Percentiles rank a stretch among this genome's conserved stretches.
phyloP scores from a whole-genome alignment of 768 basidiomycete species.

The Agaricus subrufescens region DNA sequence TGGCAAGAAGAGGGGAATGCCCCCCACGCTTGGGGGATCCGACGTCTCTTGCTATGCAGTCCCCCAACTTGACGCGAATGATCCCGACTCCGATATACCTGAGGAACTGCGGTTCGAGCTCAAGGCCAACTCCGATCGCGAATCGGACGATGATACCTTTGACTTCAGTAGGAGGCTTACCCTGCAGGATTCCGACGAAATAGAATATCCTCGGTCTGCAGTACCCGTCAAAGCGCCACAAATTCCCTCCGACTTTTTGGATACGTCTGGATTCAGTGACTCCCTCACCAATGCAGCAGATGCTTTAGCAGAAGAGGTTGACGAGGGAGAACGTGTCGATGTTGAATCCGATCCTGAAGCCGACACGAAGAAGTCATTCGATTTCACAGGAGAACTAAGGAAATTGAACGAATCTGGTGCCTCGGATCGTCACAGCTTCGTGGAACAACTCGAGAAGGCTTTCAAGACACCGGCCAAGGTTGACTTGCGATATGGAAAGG shows the following conservation, averaged over 20 bases:
- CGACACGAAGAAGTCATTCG: constrained; percentile 76
- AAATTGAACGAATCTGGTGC: constrained; percentile 66
- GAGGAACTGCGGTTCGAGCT: constrained; percentile 69
- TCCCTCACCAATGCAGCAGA: constrained; percentile 24
- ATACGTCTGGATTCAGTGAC: constrained; percentile 22
- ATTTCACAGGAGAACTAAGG: constrained; percentile 77
- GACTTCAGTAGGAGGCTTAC: constrained; percentile 14
- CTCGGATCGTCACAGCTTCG: constrained; percentile 69
- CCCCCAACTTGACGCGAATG: constrained; percentile 45
- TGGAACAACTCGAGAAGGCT: constrained; percentile 77
- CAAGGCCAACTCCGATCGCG: constrained; percentile 19
- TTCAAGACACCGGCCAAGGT: constrained; percentile 75
- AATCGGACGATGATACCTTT: constrained; percentile 12
- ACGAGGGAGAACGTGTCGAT: constrained; percentile 26
- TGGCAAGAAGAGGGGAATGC: constrained; percentile 49
- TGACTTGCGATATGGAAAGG: constrained; percentile 48
- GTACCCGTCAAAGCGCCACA: constrained; percentile 27
- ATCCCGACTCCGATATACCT: constrained; percentile 79
- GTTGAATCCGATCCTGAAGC: constrained; percentile 42
- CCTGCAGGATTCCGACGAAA: background rate
- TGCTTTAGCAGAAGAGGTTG: constrained; percentile 21
- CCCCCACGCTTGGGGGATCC: constrained; percentile 65
- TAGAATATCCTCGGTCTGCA: constrained; percentile 3
- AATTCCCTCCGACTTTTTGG: background rate
- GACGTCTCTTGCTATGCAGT: constrained; percentile 40